Evolutionary conservation across 176 grass and related monocot genomes (phyloP), one percentile per base, ranked within the genome.

Genomic region (Raddia distichophylla): DNA sequence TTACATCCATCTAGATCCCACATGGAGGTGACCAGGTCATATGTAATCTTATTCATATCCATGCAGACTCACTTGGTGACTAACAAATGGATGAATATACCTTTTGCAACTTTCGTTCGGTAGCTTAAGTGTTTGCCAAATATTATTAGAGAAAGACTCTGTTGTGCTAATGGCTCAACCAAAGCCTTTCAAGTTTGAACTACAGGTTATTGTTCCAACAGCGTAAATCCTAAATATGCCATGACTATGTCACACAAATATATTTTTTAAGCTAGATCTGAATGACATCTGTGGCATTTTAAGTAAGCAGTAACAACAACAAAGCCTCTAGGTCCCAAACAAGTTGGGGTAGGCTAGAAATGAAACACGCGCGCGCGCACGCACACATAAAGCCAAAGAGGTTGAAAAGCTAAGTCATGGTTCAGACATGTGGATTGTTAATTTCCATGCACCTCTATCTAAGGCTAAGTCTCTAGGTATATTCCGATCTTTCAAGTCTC

Each of bases 31-130:
- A 55, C 49, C 3, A 12, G 9, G 49, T 75, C 35, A 13, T 56
- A 55, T 68, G 12, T 65, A 74, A 55, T 55, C 7, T 53, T 64
- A 73, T 52, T 55, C 4, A 64, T 64, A 73, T 52, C 19, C 5
- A 65, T 74, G 60, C 18, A 55, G 7, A 42, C 34, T 8, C 9
- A 43, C 57, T 70, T 63, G 5, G 74, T 47, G 54, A 79, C n/a
- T 74, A 62, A 63, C 33, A 62, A 67, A 88, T 74, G 18, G 65
- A 83, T 50, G 19, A 71, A 67, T 8, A 10, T 44, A 62, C 67
- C 10, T 64, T 65, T 20, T 44, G 69, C 43, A 79, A 60, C 20
- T 42, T 79, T 12, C n/a, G 20, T 60, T 74, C 15, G n/a, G 32
- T 64, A 32, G 60, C 43, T 72, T 50, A 59, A 78, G 10, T 73